A percentile compares a stretch with the other conserved stretches of the same genome.
Evolutionary conservation across 495 filamentous ascomycete species (phyloP).

Genomic region (Zalerion maritima): DNA sequence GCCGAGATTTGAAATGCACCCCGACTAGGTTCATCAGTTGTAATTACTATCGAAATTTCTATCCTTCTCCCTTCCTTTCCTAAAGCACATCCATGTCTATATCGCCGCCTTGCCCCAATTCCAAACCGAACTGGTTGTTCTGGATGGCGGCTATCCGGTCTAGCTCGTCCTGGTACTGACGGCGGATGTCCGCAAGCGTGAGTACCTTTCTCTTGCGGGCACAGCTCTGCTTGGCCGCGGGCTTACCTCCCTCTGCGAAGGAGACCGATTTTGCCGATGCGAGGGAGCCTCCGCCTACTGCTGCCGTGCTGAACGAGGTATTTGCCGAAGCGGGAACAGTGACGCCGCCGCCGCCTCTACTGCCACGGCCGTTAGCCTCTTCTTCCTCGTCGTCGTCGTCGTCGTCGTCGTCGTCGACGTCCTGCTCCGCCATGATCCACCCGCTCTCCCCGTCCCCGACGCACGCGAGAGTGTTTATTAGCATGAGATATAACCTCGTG

Average conservation of each 20-base stretch:
- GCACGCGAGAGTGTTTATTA: constrained; percentile 80
- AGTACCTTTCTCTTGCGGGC: constrained; percentile 43
- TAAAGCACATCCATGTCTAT: constrained; percentile 25
- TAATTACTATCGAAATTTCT: too few species aligned
- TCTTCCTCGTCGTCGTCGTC: constrained; percentile 23
- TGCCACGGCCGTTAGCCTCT: constrained; percentile 11
- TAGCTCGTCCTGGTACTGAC: constrained; percentile 73
- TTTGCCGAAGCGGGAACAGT: background rate
- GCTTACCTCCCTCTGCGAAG: constrained; percentile 3
- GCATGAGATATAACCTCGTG: constrained; percentile 55
- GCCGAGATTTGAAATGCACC: too few species aligned
- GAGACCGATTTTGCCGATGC: too few species aligned
- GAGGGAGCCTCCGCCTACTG: constrained; percentile 1
- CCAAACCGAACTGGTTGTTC: constrained; percentile 42
- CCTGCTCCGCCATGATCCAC: constrained; percentile 42
- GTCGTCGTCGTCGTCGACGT: constrained; percentile 12
- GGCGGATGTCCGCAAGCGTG: constrained; percentile 68
- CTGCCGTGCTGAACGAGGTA: background rate
- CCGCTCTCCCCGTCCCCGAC: constrained; percentile 71
- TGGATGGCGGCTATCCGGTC: constrained; percentile 55
- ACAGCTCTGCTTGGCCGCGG: constrained; percentile 3
- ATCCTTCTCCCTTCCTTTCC: too few species aligned
- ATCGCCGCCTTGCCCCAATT: constrained; percentile 22
- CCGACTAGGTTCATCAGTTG: too few species aligned
- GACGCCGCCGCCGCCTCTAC: constrained; percentile 4